Conservation (phyloP, 192 early-diverging fungal genomes). For the Podila minutissima region DNA sequence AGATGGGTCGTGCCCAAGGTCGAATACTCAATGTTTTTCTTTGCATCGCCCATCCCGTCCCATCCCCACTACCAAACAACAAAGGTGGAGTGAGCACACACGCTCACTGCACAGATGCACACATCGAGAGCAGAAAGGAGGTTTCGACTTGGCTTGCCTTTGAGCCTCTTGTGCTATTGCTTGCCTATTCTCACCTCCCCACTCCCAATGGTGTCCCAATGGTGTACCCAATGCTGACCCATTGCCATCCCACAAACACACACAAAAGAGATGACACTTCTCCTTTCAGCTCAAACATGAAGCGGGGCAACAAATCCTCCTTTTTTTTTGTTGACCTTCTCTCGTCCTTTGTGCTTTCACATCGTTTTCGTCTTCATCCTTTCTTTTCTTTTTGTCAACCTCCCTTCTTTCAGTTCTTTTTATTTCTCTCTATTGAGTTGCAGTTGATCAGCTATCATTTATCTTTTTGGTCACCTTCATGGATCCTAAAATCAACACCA, state of each 20-base stretch:
- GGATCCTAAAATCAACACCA: too few relatives aligned
- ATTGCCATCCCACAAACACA: neutral
- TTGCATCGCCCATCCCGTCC: neutral
- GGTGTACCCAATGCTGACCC: neutral
- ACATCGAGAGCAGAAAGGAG: constrained; percentile 4
- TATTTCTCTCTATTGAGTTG: neutral
- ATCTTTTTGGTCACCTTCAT: too few relatives aligned
- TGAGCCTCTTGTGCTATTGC: too few relatives aligned
- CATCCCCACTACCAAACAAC: neutral
- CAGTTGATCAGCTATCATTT: neutral
- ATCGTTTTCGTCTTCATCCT: neutral
- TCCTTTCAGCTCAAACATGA: constrained; percentile 10
- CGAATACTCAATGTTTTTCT: neutral
- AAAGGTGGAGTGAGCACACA: neutral
- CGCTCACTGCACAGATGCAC: too few relatives aligned
- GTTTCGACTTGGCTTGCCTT: too few relatives aligned
- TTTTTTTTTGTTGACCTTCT: constrained; percentile 1
- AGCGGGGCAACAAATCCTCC: neutral
- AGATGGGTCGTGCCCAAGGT: too few relatives aligned
- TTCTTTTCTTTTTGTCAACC: neutral
- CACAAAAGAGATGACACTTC: neutral
- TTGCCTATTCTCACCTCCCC: constrained; percentile 1
- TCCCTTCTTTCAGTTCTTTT: neutral
- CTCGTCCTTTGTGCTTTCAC: neutral
- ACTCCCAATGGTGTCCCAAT: neutral